These are phyloP conservation scores for Floccularia luteovirens DNA, from an alignment of 768 basidiomycete genomes.

Conservation along the genomic window DNA sequence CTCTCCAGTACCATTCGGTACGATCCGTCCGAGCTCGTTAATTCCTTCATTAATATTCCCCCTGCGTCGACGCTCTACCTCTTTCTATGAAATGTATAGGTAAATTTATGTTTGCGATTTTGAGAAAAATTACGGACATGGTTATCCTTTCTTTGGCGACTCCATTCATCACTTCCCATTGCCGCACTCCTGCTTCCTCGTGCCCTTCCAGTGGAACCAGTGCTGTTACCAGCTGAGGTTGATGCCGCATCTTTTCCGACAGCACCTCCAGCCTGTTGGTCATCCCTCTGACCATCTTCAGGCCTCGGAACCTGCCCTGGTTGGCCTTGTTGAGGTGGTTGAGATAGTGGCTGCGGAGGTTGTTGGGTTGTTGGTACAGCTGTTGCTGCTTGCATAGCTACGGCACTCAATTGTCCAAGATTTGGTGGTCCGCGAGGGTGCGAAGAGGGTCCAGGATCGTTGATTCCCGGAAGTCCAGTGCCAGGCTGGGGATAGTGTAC, in stretches of 20 bases:
- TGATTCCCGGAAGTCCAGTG: conserved; percentile 43
- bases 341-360: neutral
- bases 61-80: conserved; percentile 90
- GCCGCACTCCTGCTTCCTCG: conserved; percentile 50
- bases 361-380: conserved; percentile 6
- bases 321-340: conserved; percentile 9
- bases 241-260: conserved; percentile 12
- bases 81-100: conserved; percentile 61
- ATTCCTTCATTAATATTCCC: conserved; percentile 98
- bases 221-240: conserved; percentile 17
- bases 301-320: conserved; percentile 9
- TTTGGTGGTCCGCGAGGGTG: conserved; percentile 65
- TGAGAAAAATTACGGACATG: conserved; percentile 42
- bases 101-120: conserved; percentile 2
- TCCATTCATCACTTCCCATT: conserved; percentile 76
- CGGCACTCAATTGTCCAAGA: conserved; percentile 50
- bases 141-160: conserved; percentile 73
- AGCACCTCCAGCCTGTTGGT: conserved; percentile 7
- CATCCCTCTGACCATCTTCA: conserved; percentile 5
- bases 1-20: conserved; percentile 83
- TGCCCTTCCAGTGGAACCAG: conserved; percentile 23
- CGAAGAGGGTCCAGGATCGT: conserved; percentile 66
- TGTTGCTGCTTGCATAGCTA: conserved; percentile 39
- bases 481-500: conserved; percentile 16
- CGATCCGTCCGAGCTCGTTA: conserved; percentile 81